Evolutionary conservation across 306 rosid genomes (phyloP).

Genomic region (Quercus alba): DNA sequence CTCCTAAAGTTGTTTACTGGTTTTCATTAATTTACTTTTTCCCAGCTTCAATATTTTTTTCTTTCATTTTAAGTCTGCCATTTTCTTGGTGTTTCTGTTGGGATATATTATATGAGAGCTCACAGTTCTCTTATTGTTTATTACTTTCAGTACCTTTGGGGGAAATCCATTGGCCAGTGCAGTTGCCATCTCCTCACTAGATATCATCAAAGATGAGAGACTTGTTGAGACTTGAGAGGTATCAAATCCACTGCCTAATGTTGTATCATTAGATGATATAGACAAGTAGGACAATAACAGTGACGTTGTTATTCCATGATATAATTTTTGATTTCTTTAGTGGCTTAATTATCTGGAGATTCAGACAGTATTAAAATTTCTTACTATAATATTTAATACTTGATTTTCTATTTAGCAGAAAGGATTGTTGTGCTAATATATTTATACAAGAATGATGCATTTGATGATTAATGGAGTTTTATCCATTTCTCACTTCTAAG

Average conservation of each 20-base stretch:
- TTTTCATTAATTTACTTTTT: neutral
- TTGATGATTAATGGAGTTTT: too few species aligned
- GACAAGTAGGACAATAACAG: neutral
- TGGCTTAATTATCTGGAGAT: neutral
- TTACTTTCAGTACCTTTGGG: conserved; percentile 74
- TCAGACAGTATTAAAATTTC: neutral
- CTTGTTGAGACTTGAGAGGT: conserved; percentile 83
- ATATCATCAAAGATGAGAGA: conserved; percentile 70
- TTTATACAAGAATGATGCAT: too few species aligned
- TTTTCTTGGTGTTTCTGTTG: neutral
- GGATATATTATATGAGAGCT: conserved; percentile 4
- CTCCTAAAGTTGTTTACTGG: neutral
- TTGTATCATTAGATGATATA: conserved; percentile 10
- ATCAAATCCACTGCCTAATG: conserved; percentile 18
- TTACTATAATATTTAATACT: neutral
- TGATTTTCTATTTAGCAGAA: neutral
- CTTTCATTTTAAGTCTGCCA: neutral
- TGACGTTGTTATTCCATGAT: neutral
- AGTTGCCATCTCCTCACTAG: conserved; percentile 85
- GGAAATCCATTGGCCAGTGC: conserved; percentile 97
- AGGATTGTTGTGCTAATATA: neutral
- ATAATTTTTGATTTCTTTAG: neutral
- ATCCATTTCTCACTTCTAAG: too few species aligned
- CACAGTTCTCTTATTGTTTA: conserved; percentile 8
- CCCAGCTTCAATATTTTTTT: neutral